A percentile compares a stretch with the other conserved stretches of the same genome.
Conservation (phyloP, 2,329 filamentous ascomycete species). For the Epichloe baconii region DNA sequence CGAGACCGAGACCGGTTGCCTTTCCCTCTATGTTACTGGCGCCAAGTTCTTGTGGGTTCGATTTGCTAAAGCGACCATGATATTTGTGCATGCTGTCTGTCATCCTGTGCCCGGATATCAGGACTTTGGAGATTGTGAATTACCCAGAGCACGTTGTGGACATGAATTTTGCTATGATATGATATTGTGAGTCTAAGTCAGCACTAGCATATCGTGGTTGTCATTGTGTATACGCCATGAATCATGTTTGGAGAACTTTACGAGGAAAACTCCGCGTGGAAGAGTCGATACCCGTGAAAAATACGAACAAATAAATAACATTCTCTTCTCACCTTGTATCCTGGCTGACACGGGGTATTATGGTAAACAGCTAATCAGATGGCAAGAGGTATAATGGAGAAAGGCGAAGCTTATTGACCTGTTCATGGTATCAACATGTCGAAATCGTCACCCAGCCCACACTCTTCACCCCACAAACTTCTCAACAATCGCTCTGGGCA, state of each 20-base stretch:
- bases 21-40: too few relatives aligned
- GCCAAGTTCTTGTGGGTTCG: too few relatives aligned
- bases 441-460: background rate
- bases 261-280: conserved; percentile 13
- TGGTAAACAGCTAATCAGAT: conserved; percentile 55
- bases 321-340: conserved; percentile 62
- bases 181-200: background rate
- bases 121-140: background rate
- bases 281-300: conserved; percentile 16
- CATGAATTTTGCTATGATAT: background rate
- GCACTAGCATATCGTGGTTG: background rate
- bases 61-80: too few relatives aligned
- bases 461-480: conserved; percentile 34
- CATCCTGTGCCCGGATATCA: background rate
- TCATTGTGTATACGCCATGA: background rate
- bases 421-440: background rate
- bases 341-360: conserved; percentile 37
- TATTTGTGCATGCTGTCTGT: background rate
- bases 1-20: too few relatives aligned
- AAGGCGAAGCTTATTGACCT: background rate
- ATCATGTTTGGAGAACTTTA: conserved; percentile 14
- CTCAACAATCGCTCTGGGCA: conserved; percentile 55
- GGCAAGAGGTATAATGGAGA: conserved; percentile 37
- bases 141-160: background rate
- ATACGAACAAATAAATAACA: conserved; percentile 13